phyloP scores from a whole-genome alignment of 169 alveolate species.

The Plasmodium fragile region DNA sequence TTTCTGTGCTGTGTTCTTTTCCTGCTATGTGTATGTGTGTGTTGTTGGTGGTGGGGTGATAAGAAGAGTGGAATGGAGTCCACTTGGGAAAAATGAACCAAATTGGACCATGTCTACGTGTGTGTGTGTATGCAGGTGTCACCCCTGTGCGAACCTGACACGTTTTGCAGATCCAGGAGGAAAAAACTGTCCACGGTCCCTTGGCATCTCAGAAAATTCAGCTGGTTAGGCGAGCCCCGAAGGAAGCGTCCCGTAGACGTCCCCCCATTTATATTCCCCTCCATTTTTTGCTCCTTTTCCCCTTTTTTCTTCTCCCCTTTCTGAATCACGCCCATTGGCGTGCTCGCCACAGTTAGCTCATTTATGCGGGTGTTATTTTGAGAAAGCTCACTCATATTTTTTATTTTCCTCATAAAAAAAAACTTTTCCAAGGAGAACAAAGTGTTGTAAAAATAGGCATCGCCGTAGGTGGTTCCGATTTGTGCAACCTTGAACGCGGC shows the following conservation, averaged over 20 bases:
- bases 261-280: neutral
- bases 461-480: conserved; percentile 20
- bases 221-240: neutral
- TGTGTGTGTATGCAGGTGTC: neutral
- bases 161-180: conserved; percentile 14
- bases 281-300: neutral
- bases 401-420: conserved; percentile 37
- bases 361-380: conserved; percentile 23
- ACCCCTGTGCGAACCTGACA: neutral
- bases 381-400: conserved; percentile 27
- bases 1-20: conserved; percentile 17
- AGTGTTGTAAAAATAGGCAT: conserved; percentile 25
- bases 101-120: neutral
- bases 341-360: neutral
- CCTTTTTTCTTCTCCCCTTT: neutral
- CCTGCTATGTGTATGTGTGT: neutral
- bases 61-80: neutral
- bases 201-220: conserved; percentile 11
- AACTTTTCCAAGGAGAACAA: conserved; percentile 32
- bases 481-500: conserved; percentile 22
- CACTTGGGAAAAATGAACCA: neutral
- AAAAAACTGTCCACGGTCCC: conserved; percentile 12
- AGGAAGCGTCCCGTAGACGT: neutral
- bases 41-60: neutral
- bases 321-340: neutral